A percentile compares a stretch with the other conserved stretches of the same genome.
These are phyloP conservation scores for Wickerhamiella cacticola DNA, from an alignment of 805 yeast genomes.

Conservation along the genomic window DNA sequence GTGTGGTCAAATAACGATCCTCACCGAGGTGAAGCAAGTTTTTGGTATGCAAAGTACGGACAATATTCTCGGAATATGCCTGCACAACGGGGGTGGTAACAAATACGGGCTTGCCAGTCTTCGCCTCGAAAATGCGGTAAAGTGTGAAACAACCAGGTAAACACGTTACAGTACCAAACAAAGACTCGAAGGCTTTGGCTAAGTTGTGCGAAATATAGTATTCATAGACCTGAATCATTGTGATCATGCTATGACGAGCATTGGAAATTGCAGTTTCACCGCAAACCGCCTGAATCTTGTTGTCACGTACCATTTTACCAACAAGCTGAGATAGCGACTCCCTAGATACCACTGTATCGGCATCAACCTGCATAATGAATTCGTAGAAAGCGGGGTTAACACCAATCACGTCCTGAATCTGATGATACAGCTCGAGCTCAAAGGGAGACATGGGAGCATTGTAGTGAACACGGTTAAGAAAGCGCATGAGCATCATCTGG, in stretches of 20 bases:
- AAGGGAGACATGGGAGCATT: constrained; percentile 49
- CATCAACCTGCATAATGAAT: constrained; percentile 46
- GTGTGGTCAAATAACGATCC: constrained; percentile 46
- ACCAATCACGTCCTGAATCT: constrained; percentile 46
- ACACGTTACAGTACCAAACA: constrained; percentile 53
- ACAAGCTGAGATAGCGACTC: constrained; percentile 45
- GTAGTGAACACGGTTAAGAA: constrained; percentile 46
- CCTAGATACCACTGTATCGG: constrained; percentile 46
- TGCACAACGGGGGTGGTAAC: constrained; percentile 50
- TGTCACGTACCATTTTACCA: constrained; percentile 48
- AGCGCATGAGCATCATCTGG: constrained; percentile 46
- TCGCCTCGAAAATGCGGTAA: constrained; percentile 44
- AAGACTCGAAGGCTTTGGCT: constrained; percentile 50
- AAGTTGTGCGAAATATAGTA: constrained; percentile 53
- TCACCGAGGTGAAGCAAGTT: constrained; percentile 51
- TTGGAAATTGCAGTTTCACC: constrained; percentile 52
- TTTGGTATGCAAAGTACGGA: constrained; percentile 48
- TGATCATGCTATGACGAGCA: constrained; percentile 43
- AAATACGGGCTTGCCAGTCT: constrained; percentile 46
- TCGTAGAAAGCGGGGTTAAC: constrained; percentile 51
- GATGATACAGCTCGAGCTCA: constrained; percentile 43
- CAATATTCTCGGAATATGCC: constrained; percentile 42
- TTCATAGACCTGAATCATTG: constrained; percentile 52
- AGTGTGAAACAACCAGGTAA: constrained; percentile 56
- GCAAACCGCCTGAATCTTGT: constrained; percentile 47